A percentile compares a stretch with the other conserved stretches of the same genome.
Conservation (phyloP, 371 early-diverging fungal species). For the Catenaria anguillulae region DNA sequence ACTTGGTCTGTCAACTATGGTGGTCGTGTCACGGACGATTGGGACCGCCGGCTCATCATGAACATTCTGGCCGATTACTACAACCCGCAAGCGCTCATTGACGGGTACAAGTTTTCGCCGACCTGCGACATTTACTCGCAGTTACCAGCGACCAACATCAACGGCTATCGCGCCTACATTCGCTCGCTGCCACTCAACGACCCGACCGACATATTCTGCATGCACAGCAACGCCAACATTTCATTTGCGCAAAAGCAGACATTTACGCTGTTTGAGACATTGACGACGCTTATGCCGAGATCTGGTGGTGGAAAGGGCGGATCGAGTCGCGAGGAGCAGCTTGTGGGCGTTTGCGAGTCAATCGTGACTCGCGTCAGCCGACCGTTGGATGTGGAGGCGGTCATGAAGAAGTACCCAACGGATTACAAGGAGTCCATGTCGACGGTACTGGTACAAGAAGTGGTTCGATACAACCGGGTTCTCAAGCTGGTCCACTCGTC, state of each 20-base stretch:
- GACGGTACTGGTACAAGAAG: constrained; percentile 39
- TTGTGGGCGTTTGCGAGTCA: constrained; percentile 24
- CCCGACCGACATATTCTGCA: constrained; percentile 35
- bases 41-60: constrained; percentile 39
- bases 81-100: constrained; percentile 27
- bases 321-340: constrained; percentile 20
- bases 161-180: constrained; percentile 30
- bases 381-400: constrained; percentile 25
- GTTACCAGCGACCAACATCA: constrained; percentile 22
- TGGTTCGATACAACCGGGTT: constrained; percentile 37
- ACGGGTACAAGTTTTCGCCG: constrained; percentile 27
- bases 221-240: constrained; percentile 45
- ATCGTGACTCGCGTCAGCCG: constrained; percentile 26
- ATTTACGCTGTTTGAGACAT: constrained; percentile 28
- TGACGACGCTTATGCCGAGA: constrained; percentile 35
- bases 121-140: constrained; percentile 17
- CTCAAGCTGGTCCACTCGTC: constrained; percentile 27
- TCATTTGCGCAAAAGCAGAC: constrained; percentile 42
- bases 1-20: constrained; percentile 44
- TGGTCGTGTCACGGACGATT: constrained; percentile 42
- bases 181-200: constrained; percentile 33
- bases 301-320: constrained; percentile 20
- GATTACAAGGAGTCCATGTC: constrained; percentile 40
- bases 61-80: constrained; percentile 36
- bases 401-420: constrained; percentile 31